Conservation (phyloP, 805 yeast genomes). For the Kregervanrija pseudodelftensis region DNA sequence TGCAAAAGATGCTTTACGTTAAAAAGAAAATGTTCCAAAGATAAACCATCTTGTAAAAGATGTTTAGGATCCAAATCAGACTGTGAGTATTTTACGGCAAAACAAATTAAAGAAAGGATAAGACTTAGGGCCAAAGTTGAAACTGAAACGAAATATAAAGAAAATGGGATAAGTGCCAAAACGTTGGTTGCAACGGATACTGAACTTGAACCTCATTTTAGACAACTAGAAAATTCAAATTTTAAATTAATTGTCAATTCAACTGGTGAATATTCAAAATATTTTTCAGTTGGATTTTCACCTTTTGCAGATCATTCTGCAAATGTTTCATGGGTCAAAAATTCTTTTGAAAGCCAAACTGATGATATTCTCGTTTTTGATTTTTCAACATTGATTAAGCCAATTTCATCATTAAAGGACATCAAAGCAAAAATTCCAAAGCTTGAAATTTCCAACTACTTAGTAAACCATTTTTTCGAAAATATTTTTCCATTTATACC, state of each 20-base stretch:
- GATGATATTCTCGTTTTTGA: slow-evolving; percentile 13
- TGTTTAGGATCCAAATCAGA: slow-evolving; percentile 8
- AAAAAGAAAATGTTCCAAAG: slow-evolving; percentile 17
- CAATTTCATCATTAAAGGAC: slow-evolving; percentile 4
- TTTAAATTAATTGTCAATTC: slow-evolving; percentile 16
- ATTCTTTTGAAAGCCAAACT: slow-evolving; percentile 4
- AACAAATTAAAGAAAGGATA: slow-evolving; percentile 7
- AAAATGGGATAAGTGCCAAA: too few relatives aligned
- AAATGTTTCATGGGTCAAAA: slow-evolving; percentile 13
- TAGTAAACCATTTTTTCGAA: slow-evolving; percentile 15
- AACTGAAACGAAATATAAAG: too few relatives aligned
- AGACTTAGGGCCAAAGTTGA: too few relatives aligned
- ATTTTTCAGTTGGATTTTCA: slow-evolving; percentile 15
- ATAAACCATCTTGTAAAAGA: slow-evolving; percentile 10
- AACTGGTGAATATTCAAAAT: slow-evolving; percentile 19
- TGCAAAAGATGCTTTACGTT: slow-evolving; percentile 15
- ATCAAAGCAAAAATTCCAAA: slow-evolving; percentile 11
- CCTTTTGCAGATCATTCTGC: slow-evolving; percentile 15
- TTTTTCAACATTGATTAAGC: slow-evolving; percentile 12
- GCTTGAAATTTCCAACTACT: slow-evolving; percentile 7
- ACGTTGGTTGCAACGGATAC: not conserved
- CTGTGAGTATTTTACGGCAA: slow-evolving; percentile 16
- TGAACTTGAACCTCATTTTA: slow-evolving; percentile 13
- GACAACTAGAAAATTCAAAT: slow-evolving; percentile 13
- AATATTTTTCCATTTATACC: slow-evolving; percentile 17